Evolutionary conservation across 306 rosid species (phyloP).

Genomic region (Lathyrus oleraceus): DNA sequence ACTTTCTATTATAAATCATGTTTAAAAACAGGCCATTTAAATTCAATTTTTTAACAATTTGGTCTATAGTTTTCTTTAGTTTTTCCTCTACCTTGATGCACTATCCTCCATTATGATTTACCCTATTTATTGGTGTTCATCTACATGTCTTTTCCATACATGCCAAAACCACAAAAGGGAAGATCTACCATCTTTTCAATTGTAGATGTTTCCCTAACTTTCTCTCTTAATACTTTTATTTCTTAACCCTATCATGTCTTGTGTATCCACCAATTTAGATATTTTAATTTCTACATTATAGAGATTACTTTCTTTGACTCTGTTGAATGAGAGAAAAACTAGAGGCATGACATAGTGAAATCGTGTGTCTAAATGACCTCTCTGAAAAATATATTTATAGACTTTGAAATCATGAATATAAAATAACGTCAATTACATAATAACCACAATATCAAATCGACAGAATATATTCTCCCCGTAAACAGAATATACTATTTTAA

Average conservation of each 20-base stretch:
- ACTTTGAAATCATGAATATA: neutral
- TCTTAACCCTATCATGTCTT: neutral
- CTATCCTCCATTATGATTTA: slow-evolving; percentile 16
- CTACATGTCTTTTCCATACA: neutral
- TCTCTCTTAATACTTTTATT: neutral
- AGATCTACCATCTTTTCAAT: neutral
- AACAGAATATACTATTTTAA: neutral
- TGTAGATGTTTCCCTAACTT: neutral
- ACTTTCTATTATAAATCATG: neutral
- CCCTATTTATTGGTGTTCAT: neutral
- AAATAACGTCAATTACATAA: neutral
- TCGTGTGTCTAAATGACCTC: neutral
- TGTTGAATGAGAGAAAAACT: neutral
- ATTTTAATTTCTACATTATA: neutral
- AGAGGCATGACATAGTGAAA: neutral
- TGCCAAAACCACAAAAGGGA: neutral
- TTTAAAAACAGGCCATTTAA: neutral
- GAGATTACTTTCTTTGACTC: neutral
- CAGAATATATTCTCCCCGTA: neutral
- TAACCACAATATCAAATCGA: neutral
- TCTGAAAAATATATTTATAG: neutral
- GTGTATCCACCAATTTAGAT: neutral
- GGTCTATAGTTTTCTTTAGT: neutral
- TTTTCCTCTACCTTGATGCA: neutral
- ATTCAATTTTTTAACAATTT: neutral